Evolutionary conservation across 2,329 filamentous ascomycete genomes (phyloP).

Genomic region (Trichocomaceae sp.): DNA sequence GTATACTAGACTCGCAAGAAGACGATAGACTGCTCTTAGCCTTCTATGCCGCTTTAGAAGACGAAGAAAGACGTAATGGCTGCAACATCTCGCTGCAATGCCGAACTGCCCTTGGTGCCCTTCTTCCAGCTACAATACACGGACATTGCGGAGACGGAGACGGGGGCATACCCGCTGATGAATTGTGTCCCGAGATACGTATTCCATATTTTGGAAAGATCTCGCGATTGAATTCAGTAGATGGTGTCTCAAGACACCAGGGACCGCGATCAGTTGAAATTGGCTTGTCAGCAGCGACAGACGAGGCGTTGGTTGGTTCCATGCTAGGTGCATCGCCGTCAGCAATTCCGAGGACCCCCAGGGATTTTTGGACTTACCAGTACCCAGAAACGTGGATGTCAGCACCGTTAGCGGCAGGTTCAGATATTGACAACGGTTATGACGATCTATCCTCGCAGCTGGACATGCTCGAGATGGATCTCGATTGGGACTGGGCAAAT

Average conservation of each 20-base stretch:
- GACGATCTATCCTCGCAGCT: not conserved
- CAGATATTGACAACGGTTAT: not conserved
- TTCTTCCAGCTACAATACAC: not conserved
- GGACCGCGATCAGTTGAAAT: not conserved
- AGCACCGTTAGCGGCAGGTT: not conserved
- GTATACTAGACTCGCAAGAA: not conserved
- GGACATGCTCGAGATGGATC: not conserved
- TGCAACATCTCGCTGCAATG: not conserved
- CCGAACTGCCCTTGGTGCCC: not conserved
- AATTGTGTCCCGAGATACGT: not conserved
- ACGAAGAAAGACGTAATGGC: not conserved
- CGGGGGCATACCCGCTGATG: not conserved
- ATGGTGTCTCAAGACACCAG: not conserved
- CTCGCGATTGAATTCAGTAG: not conserved
- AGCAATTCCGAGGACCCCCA: not conserved
- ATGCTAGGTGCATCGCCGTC: not conserved
- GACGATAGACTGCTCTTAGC: not conserved
- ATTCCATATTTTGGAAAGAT: conserved; percentile 2
- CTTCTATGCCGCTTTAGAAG: not conserved
- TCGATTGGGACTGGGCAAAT: conserved; percentile 3
- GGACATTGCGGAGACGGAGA: not conserved
- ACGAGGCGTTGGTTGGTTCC: not conserved
- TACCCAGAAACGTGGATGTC: not conserved
- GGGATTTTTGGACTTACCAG: not conserved
- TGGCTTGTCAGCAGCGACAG: not conserved